A percentile compares a stretch with the other conserved stretches of the same genome.
phyloP scores from a whole-genome alignment of 179 eudicot species.

The Corrigiola litoralis region DNA sequence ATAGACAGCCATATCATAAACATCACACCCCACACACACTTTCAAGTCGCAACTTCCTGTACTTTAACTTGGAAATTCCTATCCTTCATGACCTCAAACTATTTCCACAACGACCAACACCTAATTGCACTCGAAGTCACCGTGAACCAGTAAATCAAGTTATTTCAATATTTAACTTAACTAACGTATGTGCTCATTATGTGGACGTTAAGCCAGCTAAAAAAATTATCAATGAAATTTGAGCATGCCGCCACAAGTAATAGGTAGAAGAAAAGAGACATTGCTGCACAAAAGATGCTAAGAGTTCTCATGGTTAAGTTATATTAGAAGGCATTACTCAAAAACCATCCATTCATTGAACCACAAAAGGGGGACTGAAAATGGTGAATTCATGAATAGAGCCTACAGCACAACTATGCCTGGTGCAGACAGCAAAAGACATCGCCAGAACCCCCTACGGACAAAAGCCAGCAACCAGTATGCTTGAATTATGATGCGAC shows the following conservation, averaged over 20 bases:
- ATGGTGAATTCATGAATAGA: slow-evolving; percentile 18
- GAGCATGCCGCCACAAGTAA: no score
- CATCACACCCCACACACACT: background rate
- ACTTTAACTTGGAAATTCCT: no score
- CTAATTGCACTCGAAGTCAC: no score
- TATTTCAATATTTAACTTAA: no score
- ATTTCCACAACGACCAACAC: no score
- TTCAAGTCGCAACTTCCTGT: no score
- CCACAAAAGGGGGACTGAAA: slow-evolving; percentile 13
- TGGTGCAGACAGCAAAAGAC: background rate
- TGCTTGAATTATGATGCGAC: slow-evolving; percentile 18
- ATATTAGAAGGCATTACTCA: slow-evolving; percentile 21
- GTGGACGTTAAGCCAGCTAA: no score
- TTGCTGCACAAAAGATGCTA: slow-evolving; percentile 12
- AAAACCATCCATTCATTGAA: slow-evolving; percentile 20
- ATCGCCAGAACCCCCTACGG: slow-evolving; percentile 22
- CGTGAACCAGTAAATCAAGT: no score
- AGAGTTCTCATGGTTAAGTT: slow-evolving; percentile 15
- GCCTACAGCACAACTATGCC: slow-evolving; percentile 13
- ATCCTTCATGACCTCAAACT: no score
- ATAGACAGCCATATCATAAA: background rate
- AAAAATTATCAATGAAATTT: no score
- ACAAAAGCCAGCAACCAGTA: slow-evolving; percentile 10
- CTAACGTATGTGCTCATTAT: no score
- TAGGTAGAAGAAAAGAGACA: background rate